Conservation (phyloP, 805 yeast species). For the Metschnikowia drakensbergensis region DNA sequence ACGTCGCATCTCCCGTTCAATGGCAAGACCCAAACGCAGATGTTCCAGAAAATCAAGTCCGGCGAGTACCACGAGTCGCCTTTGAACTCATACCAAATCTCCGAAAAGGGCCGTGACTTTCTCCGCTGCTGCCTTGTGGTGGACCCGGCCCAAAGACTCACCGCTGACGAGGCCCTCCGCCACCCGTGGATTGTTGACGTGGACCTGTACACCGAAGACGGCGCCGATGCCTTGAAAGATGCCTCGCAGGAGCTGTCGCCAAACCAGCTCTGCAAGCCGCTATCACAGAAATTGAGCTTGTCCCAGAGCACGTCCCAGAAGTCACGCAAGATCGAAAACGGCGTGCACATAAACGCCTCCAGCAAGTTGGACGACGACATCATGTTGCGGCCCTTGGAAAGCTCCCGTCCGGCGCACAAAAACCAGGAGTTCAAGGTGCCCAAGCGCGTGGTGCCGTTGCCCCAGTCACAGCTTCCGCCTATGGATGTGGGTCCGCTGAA, state of each 20-base stretch:
- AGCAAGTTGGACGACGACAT: conserved; percentile 41
- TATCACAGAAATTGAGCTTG: conserved; percentile 40
- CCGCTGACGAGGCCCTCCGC: conserved; percentile 69
- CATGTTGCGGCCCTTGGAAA: conserved; percentile 41
- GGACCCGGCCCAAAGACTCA: conserved; percentile 67
- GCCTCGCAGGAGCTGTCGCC: not conserved
- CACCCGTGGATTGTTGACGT: conserved; percentile 74
- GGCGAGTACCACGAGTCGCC: conserved; percentile 83
- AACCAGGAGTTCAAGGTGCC: conserved; percentile 40
- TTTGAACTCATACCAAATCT: conserved; percentile 59
- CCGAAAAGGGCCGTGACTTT: conserved; percentile 69
- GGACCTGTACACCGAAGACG: conserved; percentile 20
- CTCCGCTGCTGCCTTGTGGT: conserved; percentile 67
- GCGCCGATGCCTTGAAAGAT: not conserved
- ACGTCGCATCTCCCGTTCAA: conserved; percentile 95
- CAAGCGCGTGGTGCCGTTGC: conserved; percentile 41
- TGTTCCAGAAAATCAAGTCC: conserved; percentile 67
- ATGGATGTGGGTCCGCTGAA: not conserved
- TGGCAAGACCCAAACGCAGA: conserved; percentile 83
- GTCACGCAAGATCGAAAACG: conserved; percentile 40
- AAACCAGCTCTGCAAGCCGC: conserved; percentile 18
- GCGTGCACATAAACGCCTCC: conserved; percentile 32
- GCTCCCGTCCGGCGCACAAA: conserved; percentile 17
- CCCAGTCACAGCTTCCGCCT: conserved; percentile 31
- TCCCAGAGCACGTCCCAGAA: conserved; percentile 74